Base-by-base conservation (phyloP, 495 filamentous ascomycete species). In the Penicillium waksmanii region DNA sequence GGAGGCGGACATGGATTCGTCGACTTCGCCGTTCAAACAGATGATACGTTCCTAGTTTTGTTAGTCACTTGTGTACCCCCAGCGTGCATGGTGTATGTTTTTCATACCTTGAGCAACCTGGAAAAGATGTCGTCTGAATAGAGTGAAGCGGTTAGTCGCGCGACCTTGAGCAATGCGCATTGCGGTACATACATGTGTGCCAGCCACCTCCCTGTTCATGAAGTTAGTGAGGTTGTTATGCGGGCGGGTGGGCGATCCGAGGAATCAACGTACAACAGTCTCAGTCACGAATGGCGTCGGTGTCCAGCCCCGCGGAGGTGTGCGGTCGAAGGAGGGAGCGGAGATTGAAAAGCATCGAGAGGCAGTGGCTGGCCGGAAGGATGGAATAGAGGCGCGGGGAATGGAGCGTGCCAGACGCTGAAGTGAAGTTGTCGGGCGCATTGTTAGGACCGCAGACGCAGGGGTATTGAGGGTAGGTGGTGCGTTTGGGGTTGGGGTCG, bases 21-120 rank as follows among this genome's bases (percentile, higher is more conserved):
- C 88, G 58, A 98, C 94, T 65, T 87, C 78, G 64, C 95, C 95
- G 69, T 96, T 97, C 33, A 98, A 86, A 67, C 91, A 97, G 68
- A 98, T 83, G 70, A 98, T 97, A 58, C 95, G 92, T 80, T 98
- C 95, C 42, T 44, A 13, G n/a, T 8, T 46, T 86, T 92, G 60
- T 31, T 51, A 25, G 10, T 33, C 12, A 9, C 23, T 33, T 19
- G 47, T 36, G 9, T 51, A 6, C 52, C 27, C 0, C 1, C 5
- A 31, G 59, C 2, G 35, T 25, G 48, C 8, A 18, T 40, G 15
- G 17, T 18, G 17, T 18, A 5, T 10, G 11, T 13, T 18, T 31
- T 31, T 62, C 67, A 51, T 76, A 90, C 88, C 77, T 92, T 89
- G 13, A 93, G 76, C 15, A 92, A 80, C 68, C 89, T 82, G 27